phyloP scores from a whole-genome alignment of 148 eudicot genomes.

The Dysphania ambrosioides region DNA sequence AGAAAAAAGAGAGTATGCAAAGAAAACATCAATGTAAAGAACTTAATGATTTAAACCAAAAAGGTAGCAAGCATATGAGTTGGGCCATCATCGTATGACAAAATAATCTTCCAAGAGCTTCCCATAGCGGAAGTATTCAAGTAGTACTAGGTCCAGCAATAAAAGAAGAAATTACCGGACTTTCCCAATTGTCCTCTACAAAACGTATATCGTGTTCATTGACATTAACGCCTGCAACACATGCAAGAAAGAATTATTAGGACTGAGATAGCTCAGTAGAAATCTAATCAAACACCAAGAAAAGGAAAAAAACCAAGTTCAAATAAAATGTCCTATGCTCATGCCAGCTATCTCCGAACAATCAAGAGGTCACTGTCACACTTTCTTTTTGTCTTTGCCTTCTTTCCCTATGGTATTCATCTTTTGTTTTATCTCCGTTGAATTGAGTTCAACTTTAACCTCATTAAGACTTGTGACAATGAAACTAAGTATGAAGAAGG shows the following conservation, averaged over 20 bases:
- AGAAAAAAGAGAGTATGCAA: slow-evolving; percentile 13
- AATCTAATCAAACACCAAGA: not conserved
- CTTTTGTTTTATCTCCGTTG: not conserved
- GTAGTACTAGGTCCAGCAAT: slow-evolving; percentile 1
- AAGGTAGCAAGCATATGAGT: not conserved
- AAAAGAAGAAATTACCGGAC: slow-evolving; percentile 64
- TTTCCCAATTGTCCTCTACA: slow-evolving; percentile 99
- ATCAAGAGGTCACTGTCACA: not conserved
- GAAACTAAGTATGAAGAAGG: not conserved
- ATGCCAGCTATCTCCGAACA: not conserved
- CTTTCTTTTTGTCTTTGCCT: not conserved
- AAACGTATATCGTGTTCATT: slow-evolving; percentile 97
- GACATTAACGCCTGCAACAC: slow-evolving; percentile 73
- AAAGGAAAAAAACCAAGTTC: not conserved
- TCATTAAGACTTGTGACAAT: not conserved
- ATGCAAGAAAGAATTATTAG: slow-evolving; percentile 17
- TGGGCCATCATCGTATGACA: not conserved
- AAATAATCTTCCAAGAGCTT: slow-evolving; percentile 10
- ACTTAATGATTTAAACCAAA: not conserved
- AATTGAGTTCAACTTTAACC: not conserved
- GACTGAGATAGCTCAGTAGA: not conserved
- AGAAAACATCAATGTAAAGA: not conserved
- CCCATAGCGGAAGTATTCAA: not conserved
- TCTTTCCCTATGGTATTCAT: not conserved
- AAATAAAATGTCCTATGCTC: not conserved